Conservation (phyloP, 768 basidiomycete genomes). For the Terana coerulea region DNA sequence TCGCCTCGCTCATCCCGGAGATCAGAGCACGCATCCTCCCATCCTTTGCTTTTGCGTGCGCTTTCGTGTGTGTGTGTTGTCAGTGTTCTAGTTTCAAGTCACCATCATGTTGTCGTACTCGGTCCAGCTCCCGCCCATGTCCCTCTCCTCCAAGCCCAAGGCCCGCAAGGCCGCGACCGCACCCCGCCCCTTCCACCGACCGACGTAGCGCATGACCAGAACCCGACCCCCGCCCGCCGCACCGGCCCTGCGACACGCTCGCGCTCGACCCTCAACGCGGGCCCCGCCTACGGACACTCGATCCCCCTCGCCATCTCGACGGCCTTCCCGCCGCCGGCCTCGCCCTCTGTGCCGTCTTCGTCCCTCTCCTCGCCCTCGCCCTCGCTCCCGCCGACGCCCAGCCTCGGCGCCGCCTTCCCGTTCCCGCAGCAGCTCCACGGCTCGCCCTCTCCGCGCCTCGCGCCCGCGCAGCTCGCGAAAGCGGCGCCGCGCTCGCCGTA, state of each 20-base stretch:
- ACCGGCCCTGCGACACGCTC: conserved; percentile 2
- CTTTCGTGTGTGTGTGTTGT: neutral
- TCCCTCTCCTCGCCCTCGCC: too few relatives aligned
- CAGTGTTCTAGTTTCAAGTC: neutral
- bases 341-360: too few relatives aligned
- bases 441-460: conserved; percentile 23
- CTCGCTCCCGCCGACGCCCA: conserved; percentile 20
- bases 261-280: conserved; percentile 19
- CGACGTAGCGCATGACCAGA: conserved; percentile 1
- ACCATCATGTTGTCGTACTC: conserved; percentile 33
- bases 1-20: conserved; percentile 15
- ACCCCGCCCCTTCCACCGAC: neutral
- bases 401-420: conserved; percentile 29
- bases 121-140: conserved; percentile 31
- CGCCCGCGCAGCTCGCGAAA: conserved; percentile 19
- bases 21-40: conserved; percentile 10
- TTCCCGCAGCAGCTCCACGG: conserved; percentile 19
- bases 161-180: conserved; percentile 22
- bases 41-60: neutral
- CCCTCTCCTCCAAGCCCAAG: conserved; percentile 27
- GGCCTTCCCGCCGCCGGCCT: conserved; percentile 25
- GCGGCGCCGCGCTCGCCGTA: conserved; percentile 7
- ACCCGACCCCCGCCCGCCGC: neutral
- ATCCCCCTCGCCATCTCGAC: conserved; percentile 30
- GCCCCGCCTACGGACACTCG: conserved; percentile 18